Conservation (phyloP, 352 stramenopile genomes). For the Globisporangium nodosum region DNA sequence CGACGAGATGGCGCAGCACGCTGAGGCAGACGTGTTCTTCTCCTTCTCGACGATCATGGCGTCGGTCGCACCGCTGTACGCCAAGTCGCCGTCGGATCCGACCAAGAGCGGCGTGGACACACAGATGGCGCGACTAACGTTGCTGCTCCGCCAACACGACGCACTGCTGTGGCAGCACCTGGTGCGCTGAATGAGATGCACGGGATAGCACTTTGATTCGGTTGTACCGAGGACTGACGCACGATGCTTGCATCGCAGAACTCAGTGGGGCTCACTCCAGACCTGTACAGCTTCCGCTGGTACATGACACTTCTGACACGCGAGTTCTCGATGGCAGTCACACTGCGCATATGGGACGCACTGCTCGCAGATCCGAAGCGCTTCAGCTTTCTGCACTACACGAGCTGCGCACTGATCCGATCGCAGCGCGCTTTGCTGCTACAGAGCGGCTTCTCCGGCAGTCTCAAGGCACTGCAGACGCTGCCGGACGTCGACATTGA, state of each 20-base stretch:
- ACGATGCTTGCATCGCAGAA: conserved; percentile 25
- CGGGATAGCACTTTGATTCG: too few relatives aligned
- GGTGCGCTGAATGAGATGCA: conserved; percentile 17
- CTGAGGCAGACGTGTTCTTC: conserved; percentile 51
- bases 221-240: too few relatives aligned
- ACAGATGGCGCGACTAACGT: conserved; percentile 46
- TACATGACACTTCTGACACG: conserved; percentile 63
- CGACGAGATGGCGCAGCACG: conserved; percentile 23
- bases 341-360: conserved; percentile 57
- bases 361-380: conserved; percentile 51
- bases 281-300: conserved; percentile 70
- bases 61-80: conserved; percentile 43
- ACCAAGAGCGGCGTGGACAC: conserved; percentile 47
- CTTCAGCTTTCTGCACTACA: conserved; percentile 70
- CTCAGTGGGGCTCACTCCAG: conserved; percentile 45
- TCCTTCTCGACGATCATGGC: conserved; percentile 46
- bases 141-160: conserved; percentile 57
- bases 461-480: conserved; percentile 40
- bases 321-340: conserved; percentile 53
- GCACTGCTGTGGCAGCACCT: conserved; percentile 59
- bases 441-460: conserved; percentile 29
- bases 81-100: conserved; percentile 28
- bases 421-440: conserved; percentile 39
- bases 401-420: conserved; percentile 47
- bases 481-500: conserved; percentile 26